Conservation (phyloP, 352 stramenopile genomes). For the Pythium aphanidermatum region DNA sequence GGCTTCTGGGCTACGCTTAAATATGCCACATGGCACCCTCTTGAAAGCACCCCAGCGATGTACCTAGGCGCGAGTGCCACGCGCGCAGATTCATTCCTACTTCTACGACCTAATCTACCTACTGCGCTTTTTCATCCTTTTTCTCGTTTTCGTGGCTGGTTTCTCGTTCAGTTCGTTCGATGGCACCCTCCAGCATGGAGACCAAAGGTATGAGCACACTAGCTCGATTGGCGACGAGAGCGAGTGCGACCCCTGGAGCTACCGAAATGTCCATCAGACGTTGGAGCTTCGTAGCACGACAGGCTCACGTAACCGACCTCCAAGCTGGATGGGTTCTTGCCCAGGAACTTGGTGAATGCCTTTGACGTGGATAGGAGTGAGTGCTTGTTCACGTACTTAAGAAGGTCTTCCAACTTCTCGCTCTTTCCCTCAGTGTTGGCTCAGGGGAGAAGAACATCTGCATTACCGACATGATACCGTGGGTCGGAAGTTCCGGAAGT, state of each 20-base stretch:
- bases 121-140: slow-evolving; percentile 12
- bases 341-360: slow-evolving; percentile 53
- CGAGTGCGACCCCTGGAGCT: slow-evolving; percentile 7
- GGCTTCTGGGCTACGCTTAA: slow-evolving; percentile 7
- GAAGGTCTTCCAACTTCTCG: slow-evolving; percentile 45
- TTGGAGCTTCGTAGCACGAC: slow-evolving; percentile 58
- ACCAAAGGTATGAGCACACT: slow-evolving; percentile 1
- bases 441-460: slow-evolving; percentile 63
- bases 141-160: too few species aligned
- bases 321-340: slow-evolving; percentile 61
- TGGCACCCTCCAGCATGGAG: slow-evolving; percentile 3
- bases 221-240: slow-evolving; percentile 11
- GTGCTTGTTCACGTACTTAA: slow-evolving; percentile 53
- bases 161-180: too few species aligned
- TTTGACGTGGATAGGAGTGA: slow-evolving; percentile 33
- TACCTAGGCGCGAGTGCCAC: too few species aligned
- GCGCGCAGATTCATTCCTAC: slow-evolving; percentile 20
- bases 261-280: slow-evolving; percentile 28
- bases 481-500: slow-evolving; percentile 46
- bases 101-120: slow-evolving; percentile 22
- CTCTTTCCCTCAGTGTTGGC: slow-evolving; percentile 44
- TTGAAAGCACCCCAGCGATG: too few species aligned
- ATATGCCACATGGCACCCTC: neutral
- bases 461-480: slow-evolving; percentile 60
- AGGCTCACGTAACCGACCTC: slow-evolving; percentile 68